Base-by-base conservation (phyloP, 2,329 filamentous ascomycete genomes). In the Phialocephala sp. region DNA sequence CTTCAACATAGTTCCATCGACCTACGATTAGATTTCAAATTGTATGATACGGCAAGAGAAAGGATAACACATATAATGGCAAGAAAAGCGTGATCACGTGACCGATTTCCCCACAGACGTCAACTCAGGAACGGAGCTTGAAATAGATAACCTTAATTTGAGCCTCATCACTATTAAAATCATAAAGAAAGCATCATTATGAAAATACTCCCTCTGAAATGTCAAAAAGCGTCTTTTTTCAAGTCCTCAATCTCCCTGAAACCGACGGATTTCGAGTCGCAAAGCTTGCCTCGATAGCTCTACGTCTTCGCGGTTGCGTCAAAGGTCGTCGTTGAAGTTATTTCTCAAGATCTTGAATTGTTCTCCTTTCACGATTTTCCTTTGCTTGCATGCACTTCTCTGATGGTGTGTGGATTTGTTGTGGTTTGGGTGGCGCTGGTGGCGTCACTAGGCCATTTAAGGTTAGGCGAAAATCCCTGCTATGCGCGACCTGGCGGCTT, bases 71-170 rank as follows among this genome's bases (percentile, higher is more conserved):
- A 4, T 3, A 54, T 35, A 15, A 35, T 15, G 14, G 6, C 27
- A 18, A 22, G 11, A n/a, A 35, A 18, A 1, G 6, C 12, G 8
- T 2, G 2, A 41, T 67, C 65, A 67, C 62, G 65, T 67, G 65
- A 56, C 15, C 18, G 8, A 20, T 47, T 22, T 39, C 65, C 65
- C 50, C 54, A 47, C 47, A 64, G 36, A 32, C 27, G 24, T 52
- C 45, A 64, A 54, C 20, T 35, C 63, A 68, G 60, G 63, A 64
- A 64, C 62, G 20, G 39, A 15, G 37, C 62, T 50, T 50, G 55
- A 62, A 55, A 61, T 63, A 59, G 56, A 62, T 54, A 68, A 66
- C 41, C 67, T 66, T 68, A 59, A 61, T 68, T 66, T 68, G 52
- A 68, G 67, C 67, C 67, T 64, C 67, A 66, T 68, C 41, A 20